Evolutionary conservation across 768 basidiomycete genomes (phyloP).

Genomic region (Mrakia frigida): DNA sequence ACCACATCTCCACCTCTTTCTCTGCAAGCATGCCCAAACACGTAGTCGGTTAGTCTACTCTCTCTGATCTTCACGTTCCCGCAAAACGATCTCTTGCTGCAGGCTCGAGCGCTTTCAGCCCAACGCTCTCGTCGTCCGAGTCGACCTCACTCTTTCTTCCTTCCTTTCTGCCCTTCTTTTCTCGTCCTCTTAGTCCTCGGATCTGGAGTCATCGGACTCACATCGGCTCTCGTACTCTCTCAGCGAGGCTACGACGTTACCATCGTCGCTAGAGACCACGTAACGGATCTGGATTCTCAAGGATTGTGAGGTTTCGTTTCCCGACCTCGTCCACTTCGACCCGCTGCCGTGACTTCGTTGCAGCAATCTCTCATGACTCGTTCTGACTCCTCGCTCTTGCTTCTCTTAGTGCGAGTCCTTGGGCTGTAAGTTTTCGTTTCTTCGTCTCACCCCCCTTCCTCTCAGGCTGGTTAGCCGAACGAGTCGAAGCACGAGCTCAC

Average conservation of each 20-base stretch:
- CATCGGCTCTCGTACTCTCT: conserved; percentile 21
- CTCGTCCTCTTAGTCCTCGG: conserved; percentile 13
- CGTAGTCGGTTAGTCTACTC: conserved; percentile 11
- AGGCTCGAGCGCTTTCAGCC: background rate
- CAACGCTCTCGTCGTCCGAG: background rate
- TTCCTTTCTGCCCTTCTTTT: background rate
- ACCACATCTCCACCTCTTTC: background rate
- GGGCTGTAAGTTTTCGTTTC: background rate
- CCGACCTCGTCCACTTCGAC: background rate
- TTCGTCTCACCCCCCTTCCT: background rate
- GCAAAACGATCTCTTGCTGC: too few relatives aligned
- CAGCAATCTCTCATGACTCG: too few relatives aligned
- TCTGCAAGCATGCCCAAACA: background rate
- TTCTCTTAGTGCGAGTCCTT: background rate
- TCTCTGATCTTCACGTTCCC: too few relatives aligned
- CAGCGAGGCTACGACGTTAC: conserved; percentile 27
- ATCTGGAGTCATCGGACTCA: conserved; percentile 28
- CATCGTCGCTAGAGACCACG: conserved; percentile 27
- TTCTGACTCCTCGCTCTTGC: background rate
- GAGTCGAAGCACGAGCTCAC: background rate
- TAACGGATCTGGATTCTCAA: conserved; percentile 21
- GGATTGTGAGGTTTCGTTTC: background rate
- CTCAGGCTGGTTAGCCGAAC: background rate
- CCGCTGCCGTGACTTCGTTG: too few relatives aligned
- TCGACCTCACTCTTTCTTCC: background rate